Base-by-base conservation (phyloP, 345 rosid genomes). In the Salix arbutifolia region DNA sequence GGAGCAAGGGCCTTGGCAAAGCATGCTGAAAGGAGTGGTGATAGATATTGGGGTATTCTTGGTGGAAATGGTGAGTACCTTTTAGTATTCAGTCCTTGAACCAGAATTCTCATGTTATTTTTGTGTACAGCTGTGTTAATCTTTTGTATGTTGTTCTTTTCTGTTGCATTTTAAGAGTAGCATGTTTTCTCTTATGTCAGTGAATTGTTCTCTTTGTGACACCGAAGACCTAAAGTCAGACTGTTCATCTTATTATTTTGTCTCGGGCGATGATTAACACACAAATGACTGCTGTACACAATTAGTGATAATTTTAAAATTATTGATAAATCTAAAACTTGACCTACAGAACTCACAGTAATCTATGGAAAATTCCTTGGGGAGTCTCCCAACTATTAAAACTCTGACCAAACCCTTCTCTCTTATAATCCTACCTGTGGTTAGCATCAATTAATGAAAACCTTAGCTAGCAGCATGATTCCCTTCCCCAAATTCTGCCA, bases 1-100 rank as follows among this genome's bases (percentile, higher is more conserved):
- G 98, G 96, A 74, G 93, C 93, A 73, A 87, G 98, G 84, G 96
- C 96, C 42, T 78, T 94, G 86, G 88, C 92, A 48, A 92, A 94
- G 85, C 98, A 94, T 73, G 82, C 80, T 72, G 75, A 83, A 82
- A 85, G 97, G 78, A 84, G 94, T 70, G 75, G 91, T 48, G 71
- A 73, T 66, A 73, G 83, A 61, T 86, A 85, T 79, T 92, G 97
- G 93, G 97, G 96, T 74, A 79, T 64, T 80, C 81, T 90, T 73
- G 69, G 66, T 71, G 97, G 98, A 73, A 81, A 65, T 35, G 92
- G 98, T 94, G 69, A 86, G 91, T 76, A 21, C n/a, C 65, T 33
- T 4, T 19, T 46, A 61, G 66, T 26, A 33, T 60, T 69, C 68
- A 53, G 68, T 68, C 30, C 62, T 65, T 64, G 18, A 37, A 38